Conservation (phyloP, 768 basidiomycete genomes). For the Rhodotorula taiwanensis region DNA sequence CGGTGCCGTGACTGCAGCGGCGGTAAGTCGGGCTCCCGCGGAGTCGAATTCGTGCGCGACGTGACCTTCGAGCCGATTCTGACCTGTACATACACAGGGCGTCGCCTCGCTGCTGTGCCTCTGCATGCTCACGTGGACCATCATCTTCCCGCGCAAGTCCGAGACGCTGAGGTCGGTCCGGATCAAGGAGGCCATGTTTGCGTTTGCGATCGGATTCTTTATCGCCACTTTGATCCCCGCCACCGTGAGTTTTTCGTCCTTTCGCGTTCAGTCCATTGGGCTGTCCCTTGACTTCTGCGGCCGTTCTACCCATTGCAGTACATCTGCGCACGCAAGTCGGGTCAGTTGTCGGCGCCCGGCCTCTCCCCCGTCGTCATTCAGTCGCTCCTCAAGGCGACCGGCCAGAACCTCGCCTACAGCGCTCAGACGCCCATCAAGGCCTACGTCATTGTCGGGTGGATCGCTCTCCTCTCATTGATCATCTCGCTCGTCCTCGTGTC, state of each 20-base stretch:
- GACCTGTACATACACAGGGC: not conserved
- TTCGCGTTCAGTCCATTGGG: not conserved
- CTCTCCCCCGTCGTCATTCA: slow-evolving; percentile 13
- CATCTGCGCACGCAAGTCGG: slow-evolving; percentile 7
- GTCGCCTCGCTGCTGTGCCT: slow-evolving; percentile 17
- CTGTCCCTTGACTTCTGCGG: not conserved
- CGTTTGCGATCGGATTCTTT: slow-evolving; percentile 12
- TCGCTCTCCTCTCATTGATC: slow-evolving; percentile 21
- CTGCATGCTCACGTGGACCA: slow-evolving; percentile 2
- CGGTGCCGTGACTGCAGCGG: slow-evolving; percentile 14
- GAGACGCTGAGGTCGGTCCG: slow-evolving; percentile 29
- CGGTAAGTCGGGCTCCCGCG: not conserved
- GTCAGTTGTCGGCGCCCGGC: slow-evolving; percentile 13
- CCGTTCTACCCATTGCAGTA: not conserved
- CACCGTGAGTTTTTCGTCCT: slow-evolving; percentile 1
- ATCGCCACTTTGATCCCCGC: slow-evolving; percentile 27
- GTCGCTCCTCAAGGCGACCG: slow-evolving; percentile 5
- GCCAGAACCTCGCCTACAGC: slow-evolving; percentile 13
- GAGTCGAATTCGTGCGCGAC: no score
- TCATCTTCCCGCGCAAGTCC: slow-evolving; percentile 4
- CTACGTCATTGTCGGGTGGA: slow-evolving; percentile 25
- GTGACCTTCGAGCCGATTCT: not conserved
- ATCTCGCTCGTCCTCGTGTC: slow-evolving; percentile 30
- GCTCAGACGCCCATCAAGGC: not conserved
- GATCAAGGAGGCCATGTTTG: slow-evolving; percentile 30